Percentiles rank a stretch among this genome's conserved stretches.
phyloP scores from a whole-genome alignment of 257 asterid species.

The Nicotiana tabacum region DNA sequence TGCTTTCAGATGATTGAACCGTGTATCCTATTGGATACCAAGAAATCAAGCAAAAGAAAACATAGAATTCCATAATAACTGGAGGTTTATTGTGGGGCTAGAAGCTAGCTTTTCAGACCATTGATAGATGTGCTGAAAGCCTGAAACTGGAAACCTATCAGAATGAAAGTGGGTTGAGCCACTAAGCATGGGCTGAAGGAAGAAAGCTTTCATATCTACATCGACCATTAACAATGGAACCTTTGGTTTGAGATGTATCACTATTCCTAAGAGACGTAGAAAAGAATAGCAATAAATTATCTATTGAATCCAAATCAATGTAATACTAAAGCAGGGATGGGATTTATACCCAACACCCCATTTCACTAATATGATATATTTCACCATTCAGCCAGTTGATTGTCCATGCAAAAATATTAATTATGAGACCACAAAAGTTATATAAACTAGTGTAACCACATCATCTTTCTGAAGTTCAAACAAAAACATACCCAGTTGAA shows the following conservation, averaged over 20 bases:
- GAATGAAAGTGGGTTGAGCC: background rate
- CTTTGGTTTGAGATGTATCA: background rate
- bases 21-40: background rate
- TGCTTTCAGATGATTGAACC: background rate
- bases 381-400: background rate
- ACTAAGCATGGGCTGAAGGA: background rate
- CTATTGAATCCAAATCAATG: background rate
- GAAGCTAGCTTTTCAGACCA: background rate
- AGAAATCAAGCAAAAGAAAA: background rate
- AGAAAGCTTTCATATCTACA: background rate
- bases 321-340: background rate
- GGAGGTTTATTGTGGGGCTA: background rate
- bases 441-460: background rate
- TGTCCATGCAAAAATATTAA: background rate
- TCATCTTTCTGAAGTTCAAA: background rate
- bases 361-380: background rate
- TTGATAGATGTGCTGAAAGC: background rate
- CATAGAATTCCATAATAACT: background rate
- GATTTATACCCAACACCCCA: background rate
- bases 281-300: background rate
- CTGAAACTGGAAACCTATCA: background rate
- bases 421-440: background rate
- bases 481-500: slow-evolving; percentile 51
- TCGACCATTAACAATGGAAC: background rate
- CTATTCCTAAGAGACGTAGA: background rate